Evolutionary conservation across 1,284 basidiomycete genomes (phyloP), one percentile per base, ranked within the genome.

Genomic region (Lignosus rhinocerotis): DNA sequence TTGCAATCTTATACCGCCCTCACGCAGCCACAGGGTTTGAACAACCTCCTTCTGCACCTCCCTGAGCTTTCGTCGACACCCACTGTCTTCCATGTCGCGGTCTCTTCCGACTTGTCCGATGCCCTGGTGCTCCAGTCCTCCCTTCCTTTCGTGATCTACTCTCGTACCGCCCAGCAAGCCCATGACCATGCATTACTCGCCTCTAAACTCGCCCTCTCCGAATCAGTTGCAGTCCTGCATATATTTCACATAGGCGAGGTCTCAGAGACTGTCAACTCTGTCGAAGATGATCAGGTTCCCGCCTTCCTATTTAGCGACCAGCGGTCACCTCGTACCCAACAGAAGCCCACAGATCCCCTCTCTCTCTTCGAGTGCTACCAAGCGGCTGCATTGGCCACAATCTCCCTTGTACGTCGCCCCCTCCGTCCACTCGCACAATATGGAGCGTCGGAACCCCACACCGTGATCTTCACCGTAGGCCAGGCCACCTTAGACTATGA

Each of bases 141-240:
- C 10, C 78, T 85, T 10, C 80, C 83, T 39, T 84, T 84, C 66
- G 78, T 88, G 61, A 58, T 93, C 47, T 78, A 89, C 72, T 90
- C 87, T 6, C 77, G 82, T 55, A 81, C 79, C 2, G 73, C 83
- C 2, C 83, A 87, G 69, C 81, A 90, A 65, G 87, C 88, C 2
- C 86, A 90, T 67, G 88, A 91, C 69, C 82, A 90, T 66, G 84
- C 87, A 11, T 73, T 92, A 16, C 77, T 92, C n/a, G 88, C 88
- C 25, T 82, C 86, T 55, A 81, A 83, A 48, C 75, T 93, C 43
- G 88, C 91, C 3, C 76, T 78, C 51, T 75, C 80, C 10, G 79
- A 85, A 63, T 78, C 79, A 55, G 82, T 79, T 51, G 80, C 83
- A 2, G 93, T 96, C 16, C 79, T 96, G 51, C 94, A 98, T 71